Conservation (phyloP, 2,329 filamentous ascomycete species). For the Pleoardoris graminearum region DNA sequence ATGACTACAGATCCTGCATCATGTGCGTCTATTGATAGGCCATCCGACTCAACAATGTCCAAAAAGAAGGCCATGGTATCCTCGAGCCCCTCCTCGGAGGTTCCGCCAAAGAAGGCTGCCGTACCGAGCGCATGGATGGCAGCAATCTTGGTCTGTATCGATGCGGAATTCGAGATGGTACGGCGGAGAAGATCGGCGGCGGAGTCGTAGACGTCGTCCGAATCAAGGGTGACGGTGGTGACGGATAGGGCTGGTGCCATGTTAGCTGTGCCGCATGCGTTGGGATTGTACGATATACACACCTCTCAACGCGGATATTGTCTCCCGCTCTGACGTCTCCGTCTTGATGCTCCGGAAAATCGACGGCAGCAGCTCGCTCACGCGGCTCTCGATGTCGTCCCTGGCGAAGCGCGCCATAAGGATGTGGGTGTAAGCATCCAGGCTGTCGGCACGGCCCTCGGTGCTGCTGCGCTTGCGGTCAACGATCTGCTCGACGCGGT, state of each 20-base stretch:
- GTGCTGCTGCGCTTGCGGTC: conserved; percentile 78
- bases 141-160: conserved; percentile 65
- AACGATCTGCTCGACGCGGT: conserved; percentile 71
- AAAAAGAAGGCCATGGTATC: conserved; percentile 76
- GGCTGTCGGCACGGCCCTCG: conserved; percentile 67
- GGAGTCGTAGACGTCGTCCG: conserved; percentile 67
- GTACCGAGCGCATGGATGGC: conserved; percentile 75
- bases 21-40: conserved; percentile 68
- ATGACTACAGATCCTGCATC: conserved; percentile 73
- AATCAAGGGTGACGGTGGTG: conserved; percentile 68
- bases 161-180: conserved; percentile 68
- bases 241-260: conserved; percentile 61
- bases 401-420: conserved; percentile 70
- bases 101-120: conserved; percentile 76
- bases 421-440: conserved; percentile 65
- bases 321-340: conserved; percentile 70
- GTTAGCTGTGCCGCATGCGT: conserved; percentile 18
- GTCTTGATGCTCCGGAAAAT: conserved; percentile 72
- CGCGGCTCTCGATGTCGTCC: conserved; percentile 61
- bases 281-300: conserved; percentile 7
- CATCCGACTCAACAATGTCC: conserved; percentile 79
- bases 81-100: conserved; percentile 66
- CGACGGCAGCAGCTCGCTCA: conserved; percentile 65
- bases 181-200: conserved; percentile 62
- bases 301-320: conserved; percentile 68